Evolutionary conservation across 2,329 filamentous ascomycete genomes (phyloP).

Genomic region (Trichoderma polysporum): DNA sequence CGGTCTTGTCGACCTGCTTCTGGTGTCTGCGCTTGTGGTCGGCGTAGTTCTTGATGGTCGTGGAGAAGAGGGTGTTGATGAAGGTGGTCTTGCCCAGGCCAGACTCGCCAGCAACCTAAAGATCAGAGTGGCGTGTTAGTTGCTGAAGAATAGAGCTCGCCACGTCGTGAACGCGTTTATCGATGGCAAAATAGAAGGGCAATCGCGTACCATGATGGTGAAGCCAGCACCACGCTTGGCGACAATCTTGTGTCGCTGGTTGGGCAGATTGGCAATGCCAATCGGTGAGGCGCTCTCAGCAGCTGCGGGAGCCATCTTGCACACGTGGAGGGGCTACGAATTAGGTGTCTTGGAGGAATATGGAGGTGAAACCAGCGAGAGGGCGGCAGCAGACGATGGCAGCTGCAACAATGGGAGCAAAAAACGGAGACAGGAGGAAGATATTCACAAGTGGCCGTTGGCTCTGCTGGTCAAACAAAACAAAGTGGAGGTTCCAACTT

Average conservation of each 20-base stretch:
- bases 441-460: slow-evolving; percentile 15
- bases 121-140: slow-evolving; percentile 38
- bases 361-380: slow-evolving; percentile 15
- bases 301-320: slow-evolving; percentile 57
- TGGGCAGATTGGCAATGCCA: slow-evolving; percentile 73
- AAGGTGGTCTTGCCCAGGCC: slow-evolving; percentile 99
- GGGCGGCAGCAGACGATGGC: slow-evolving; percentile 9
- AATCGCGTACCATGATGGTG: slow-evolving; percentile 85
- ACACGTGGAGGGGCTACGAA: slow-evolving; percentile 22
- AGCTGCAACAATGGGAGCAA: slow-evolving; percentile 7
- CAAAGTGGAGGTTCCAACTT: slow-evolving; percentile 21
- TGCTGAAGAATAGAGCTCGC: background rate
- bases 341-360: slow-evolving; percentile 1
- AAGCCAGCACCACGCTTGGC: slow-evolving; percentile 90
- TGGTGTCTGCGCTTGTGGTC: slow-evolving; percentile 99
- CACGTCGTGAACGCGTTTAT: slow-evolving; percentile 1
- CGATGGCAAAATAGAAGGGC: slow-evolving; percentile 16
- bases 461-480: slow-evolving; percentile 15
- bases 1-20: slow-evolving; percentile 99
- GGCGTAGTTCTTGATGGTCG: slow-evolving; percentile 99
- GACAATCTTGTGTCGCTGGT: slow-evolving; percentile 74
- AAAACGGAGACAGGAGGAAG: slow-evolving; percentile 15
- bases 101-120: slow-evolving; percentile 95
- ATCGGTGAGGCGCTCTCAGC: slow-evolving; percentile 65
- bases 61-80: slow-evolving; percentile 99